Evolutionary conservation across 345 rosid species (phyloP).

Genomic region (Abelmoschus esculentus): DNA sequence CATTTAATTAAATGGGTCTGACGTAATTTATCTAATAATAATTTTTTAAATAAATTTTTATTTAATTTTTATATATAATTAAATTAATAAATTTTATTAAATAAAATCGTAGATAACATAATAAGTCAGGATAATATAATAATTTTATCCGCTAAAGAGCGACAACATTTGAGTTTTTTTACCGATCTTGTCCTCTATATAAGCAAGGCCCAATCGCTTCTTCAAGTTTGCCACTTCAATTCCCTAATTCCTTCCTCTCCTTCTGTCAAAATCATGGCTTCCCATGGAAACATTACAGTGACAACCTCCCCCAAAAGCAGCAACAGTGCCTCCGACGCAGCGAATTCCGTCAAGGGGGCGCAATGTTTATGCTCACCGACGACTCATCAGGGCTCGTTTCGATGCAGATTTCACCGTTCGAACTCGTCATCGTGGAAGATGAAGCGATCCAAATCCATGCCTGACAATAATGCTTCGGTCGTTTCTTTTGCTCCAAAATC

Average conservation of each 20-base stretch:
- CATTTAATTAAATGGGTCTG: too few species aligned
- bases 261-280: background rate
- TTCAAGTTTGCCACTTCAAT: background rate
- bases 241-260: background rate
- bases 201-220: background rate
- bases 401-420: conserved; percentile 55
- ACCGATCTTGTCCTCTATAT: conserved; percentile 4
- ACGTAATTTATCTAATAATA: too few species aligned
- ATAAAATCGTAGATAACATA: too few species aligned
- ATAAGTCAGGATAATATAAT: too few species aligned
- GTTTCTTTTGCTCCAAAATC: conserved; percentile 32
- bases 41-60: too few species aligned
- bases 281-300: background rate
- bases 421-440: conserved; percentile 34
- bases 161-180: background rate
- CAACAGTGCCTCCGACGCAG: background rate
- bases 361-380: conserved; percentile 72
- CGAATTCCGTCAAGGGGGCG: conserved; percentile 24
- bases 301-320: conserved; percentile 29
- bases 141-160: too few species aligned
- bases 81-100: too few species aligned
- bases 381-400: conserved; percentile 61
- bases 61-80: too few species aligned
- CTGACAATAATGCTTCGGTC: conserved; percentile 16
- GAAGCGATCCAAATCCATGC: conserved; percentile 59